Evolutionary conservation across 179 eudicot genomes (phyloP).

Genomic region (Pouteria campechiana): DNA sequence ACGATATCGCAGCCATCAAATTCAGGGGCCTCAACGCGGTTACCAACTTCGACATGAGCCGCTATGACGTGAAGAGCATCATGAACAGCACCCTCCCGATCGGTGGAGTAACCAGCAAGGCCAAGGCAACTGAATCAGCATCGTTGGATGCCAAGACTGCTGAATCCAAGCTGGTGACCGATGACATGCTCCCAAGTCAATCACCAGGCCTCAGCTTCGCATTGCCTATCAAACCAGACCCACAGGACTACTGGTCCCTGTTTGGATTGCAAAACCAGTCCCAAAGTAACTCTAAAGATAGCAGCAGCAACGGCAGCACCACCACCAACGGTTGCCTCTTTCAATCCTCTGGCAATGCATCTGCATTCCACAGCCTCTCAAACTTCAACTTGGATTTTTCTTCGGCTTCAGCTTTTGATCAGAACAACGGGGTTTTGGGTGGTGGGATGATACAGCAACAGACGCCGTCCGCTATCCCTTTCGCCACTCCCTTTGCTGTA

Average conservation of each 20-base stretch:
- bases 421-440: slow-evolving; percentile 14
- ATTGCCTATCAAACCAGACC: slow-evolving; percentile 33
- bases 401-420: not conserved
- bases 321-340: slow-evolving; percentile 4
- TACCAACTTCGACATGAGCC: slow-evolving; percentile 86
- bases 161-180: not conserved
- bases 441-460: slow-evolving; percentile 19
- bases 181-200: slow-evolving; percentile 2
- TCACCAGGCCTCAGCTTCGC: slow-evolving; percentile 17
- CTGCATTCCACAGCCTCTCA: slow-evolving; percentile 3
- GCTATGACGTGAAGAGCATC: slow-evolving; percentile 76
- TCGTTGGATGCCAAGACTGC: slow-evolving; percentile 5
- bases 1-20: slow-evolving; percentile 90
- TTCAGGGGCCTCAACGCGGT: slow-evolving; percentile 88
- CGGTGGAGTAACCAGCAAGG: slow-evolving; percentile 45
- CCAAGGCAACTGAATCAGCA: slow-evolving; percentile 11
- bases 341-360: no score
- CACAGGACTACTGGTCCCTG: slow-evolving; percentile 25
- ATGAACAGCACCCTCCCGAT: slow-evolving; percentile 62
- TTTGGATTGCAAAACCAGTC: slow-evolving; percentile 12
- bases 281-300: not conserved
- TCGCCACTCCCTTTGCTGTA: slow-evolving; percentile 11
- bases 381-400: slow-evolving; percentile 14
- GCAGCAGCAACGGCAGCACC: not conserved
- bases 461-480: not conserved